Evolutionary conservation across 179 eudicot genomes (phyloP).

Genomic region (Vitellaria paradoxa): DNA sequence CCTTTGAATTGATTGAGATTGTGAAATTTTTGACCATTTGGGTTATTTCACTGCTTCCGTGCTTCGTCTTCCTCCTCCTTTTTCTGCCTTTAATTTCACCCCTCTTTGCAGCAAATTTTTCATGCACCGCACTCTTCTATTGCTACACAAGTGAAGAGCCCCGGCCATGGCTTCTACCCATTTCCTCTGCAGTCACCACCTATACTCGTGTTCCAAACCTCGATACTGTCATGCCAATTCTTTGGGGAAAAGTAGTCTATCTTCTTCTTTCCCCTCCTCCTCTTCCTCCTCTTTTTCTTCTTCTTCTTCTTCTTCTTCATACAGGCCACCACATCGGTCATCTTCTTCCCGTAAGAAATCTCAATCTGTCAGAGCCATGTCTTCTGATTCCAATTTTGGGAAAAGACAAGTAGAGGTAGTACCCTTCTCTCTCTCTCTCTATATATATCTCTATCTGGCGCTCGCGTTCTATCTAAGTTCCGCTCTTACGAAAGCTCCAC

Average conservation of each 20-base stretch:
- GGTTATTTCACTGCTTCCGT: no score
- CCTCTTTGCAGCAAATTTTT: neutral
- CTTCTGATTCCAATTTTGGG: conserved; percentile 34
- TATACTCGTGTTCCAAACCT: conserved; percentile 23
- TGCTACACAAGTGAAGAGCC: neutral
- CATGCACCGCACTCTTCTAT: neutral
- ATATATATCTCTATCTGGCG: neutral
- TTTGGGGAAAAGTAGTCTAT: conserved; percentile 12
- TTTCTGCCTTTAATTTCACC: neutral
- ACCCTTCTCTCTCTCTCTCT: conserved; percentile 3
- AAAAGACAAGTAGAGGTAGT: conserved; percentile 61
- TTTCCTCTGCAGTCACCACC: conserved; percentile 37
- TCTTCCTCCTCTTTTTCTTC: conserved; percentile 13
- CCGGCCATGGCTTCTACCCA: conserved; percentile 50
- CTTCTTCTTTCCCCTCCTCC: neutral
- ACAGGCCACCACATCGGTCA: conserved; percentile 27
- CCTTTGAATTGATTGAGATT: no score
- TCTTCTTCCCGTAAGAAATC: conserved; percentile 23
- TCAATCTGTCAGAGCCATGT: conserved; percentile 42
- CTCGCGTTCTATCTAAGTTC: no score
- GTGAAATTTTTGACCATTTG: no score
- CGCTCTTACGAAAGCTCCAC: no score
- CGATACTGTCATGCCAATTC: conserved; percentile 9
- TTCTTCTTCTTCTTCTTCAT: conserved; percentile 18
- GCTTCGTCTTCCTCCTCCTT: no score